Evolutionary conservation across 2,329 filamentous ascomycete species (phyloP), one percentile per base, ranked within the genome.

Genomic region (Fusarium kyushuense): DNA sequence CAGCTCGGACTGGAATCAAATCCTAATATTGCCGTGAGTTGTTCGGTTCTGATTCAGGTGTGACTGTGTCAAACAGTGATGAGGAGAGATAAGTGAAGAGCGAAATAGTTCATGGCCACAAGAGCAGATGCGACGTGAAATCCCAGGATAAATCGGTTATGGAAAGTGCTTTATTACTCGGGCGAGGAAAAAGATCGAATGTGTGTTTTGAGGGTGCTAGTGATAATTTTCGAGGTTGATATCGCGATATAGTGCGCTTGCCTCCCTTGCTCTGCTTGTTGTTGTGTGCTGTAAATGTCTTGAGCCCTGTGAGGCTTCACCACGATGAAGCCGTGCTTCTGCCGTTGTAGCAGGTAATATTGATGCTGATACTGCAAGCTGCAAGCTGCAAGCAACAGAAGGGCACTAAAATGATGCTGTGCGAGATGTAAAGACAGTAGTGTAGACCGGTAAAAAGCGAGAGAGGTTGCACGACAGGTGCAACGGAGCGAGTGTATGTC

Each of bases 31-130:
- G 62, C 61, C 42, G 63, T 54, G 33, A 35, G 23, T 32, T 58
- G 23, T 32, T 58, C 46, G 45, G 38, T 33, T 29, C n/a, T 54
- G 53, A 40, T 43, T 25, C 46, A 49, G 64, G 63, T 65, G 68
- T 72, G 64, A 67, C 55, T 69, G 62, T 73, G 65, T 71, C 65
- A 74, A 57, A 63, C 59, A 66, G 64, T 63, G 48, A 51, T 17
- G 30, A 65, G 19, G 51, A 35, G 32, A 51, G 58, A 29, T 43
- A 40, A 14, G 21, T 17, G n/a, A 47, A 25, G 53, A 32, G 25
- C 25, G 57, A 38, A 48, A 56, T 45, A 46, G 41, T 40, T 69
- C 66, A 69, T 69, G 48, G 14, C 65, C 65, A 53, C 56, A 40
- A 63, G 38, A 56, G 48, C 43, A 38, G 14, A 41, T 54, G 33